Percentiles rank a stretch among this genome's conserved stretches.
These are phyloP conservation scores for Magnolia sinica DNA, from an alignment of 164 flowering plant genomes.

Conservation along the genomic window DNA sequence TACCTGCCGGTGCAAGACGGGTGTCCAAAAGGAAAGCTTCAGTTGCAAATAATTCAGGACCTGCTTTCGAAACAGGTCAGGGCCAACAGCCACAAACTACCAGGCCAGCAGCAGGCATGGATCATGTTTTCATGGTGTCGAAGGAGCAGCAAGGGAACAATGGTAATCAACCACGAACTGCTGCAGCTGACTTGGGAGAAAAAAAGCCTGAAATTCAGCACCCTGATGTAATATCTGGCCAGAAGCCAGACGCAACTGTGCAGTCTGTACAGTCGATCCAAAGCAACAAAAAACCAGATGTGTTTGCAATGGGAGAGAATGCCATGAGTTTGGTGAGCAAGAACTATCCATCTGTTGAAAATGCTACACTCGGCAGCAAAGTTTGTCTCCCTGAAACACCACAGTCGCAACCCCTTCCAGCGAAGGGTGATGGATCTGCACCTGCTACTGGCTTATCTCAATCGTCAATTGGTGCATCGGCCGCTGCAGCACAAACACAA, in stretches of 20 bases:
- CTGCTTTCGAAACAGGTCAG: neutral
- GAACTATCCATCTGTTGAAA: neutral
- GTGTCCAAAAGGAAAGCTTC: slow-evolving; percentile 18
- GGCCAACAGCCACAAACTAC: neutral
- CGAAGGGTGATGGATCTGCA: neutral
- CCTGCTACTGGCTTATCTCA: neutral
- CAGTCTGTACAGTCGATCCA: slow-evolving; percentile 7
- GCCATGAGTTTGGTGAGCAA: slow-evolving; percentile 2
- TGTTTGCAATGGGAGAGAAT: slow-evolving; percentile 5
- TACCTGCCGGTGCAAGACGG: slow-evolving; percentile 16
- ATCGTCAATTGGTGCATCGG: neutral
- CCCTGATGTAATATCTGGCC: neutral
- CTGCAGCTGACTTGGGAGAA: slow-evolving; percentile 1
- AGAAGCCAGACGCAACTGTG: slow-evolving; percentile 7
- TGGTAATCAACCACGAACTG: slow-evolving; percentile 4
- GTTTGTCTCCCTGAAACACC: neutral
- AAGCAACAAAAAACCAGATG: slow-evolving; percentile 4
- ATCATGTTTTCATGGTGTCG: slow-evolving; percentile 2
- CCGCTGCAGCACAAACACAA: slow-evolving; percentile 10
- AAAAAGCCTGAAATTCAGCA: neutral
- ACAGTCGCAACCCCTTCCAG: no score
- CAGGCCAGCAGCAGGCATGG: neutral
- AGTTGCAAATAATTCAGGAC: slow-evolving; percentile 1
- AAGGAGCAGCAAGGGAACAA: slow-evolving; percentile 18
- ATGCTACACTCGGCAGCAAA: neutral